phyloP scores from a whole-genome alignment of 768 basidiomycete species.

The Sarcodon aspratus region DNA sequence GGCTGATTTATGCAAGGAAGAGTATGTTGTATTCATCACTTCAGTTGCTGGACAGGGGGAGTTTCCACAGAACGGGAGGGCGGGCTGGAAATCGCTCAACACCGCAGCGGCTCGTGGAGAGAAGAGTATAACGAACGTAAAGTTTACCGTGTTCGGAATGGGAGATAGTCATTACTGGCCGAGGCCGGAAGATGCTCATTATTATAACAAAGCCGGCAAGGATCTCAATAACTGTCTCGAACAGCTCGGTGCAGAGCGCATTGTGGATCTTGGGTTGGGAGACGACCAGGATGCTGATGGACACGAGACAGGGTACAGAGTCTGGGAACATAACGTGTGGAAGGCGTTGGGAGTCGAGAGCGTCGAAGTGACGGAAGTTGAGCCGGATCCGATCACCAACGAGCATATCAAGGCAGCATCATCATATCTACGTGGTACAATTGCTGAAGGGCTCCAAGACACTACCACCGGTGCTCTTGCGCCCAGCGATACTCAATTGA shows the following conservation, averaged over 20 bases:
- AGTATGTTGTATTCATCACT: slow-evolving; percentile 75
- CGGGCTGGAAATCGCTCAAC: slow-evolving; percentile 78
- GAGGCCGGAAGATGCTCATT: slow-evolving; percentile 89
- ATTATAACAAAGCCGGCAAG: slow-evolving; percentile 94
- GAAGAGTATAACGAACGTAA: slow-evolving; percentile 48
- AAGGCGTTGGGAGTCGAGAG: slow-evolving; percentile 87
- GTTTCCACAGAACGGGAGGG: slow-evolving; percentile 91
- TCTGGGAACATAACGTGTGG: slow-evolving; percentile 93
- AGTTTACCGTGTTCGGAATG: slow-evolving; percentile 84
- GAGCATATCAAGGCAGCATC: slow-evolving; percentile 99
- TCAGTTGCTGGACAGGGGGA: slow-evolving; percentile 97
- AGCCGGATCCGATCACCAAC: slow-evolving; percentile 96
- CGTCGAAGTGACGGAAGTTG: slow-evolving; percentile 81
- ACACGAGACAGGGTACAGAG: slow-evolving; percentile 88
- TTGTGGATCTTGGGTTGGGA: slow-evolving; percentile 72
- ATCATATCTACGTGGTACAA: slow-evolving; percentile 89
- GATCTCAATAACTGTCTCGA: slow-evolving; percentile 78
- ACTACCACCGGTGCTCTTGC: slow-evolving; percentile 83
- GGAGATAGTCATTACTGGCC: slow-evolving; percentile 99
- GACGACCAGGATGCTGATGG: slow-evolving; percentile 99
- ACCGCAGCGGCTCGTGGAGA: slow-evolving; percentile 50
- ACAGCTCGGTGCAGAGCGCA: slow-evolving; percentile 67
- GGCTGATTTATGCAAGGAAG: slow-evolving; percentile 52
- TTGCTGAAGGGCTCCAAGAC: slow-evolving; percentile 84
- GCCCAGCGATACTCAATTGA: slow-evolving; percentile 84